Conservation (phyloP, 306 rosid species). For the Cicer cuneatum region DNA sequence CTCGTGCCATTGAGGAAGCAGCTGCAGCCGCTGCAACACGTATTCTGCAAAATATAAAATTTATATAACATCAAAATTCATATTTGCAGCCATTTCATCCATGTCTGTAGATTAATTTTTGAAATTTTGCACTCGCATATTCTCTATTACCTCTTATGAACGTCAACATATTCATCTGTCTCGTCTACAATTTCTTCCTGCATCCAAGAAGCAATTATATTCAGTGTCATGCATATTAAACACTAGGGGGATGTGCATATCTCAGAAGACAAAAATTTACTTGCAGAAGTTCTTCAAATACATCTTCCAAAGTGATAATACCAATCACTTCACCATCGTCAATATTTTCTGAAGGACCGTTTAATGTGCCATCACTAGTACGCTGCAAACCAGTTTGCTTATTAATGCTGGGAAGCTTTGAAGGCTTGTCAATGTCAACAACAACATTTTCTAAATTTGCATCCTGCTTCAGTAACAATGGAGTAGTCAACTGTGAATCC, state of each 20-base stretch:
- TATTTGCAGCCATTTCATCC: constrained; percentile 25
- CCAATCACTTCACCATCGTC: constrained; percentile 97
- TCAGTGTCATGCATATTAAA: constrained; percentile 18
- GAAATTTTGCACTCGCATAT: constrained; percentile 14
- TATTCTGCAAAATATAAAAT: constrained; percentile 62
- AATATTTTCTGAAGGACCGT: constrained; percentile 63
- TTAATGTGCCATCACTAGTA: constrained; percentile 45
- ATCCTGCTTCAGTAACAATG: constrained; percentile 67
- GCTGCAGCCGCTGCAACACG: constrained; percentile 99
- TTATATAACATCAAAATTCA: constrained; percentile 29
- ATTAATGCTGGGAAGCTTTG: constrained; percentile 49
- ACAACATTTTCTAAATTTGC: constrained; percentile 56
- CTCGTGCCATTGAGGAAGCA: constrained; percentile 94
- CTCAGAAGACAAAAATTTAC: constrained; percentile 51
- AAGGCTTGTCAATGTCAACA: constrained; percentile 73
- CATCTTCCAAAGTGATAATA: constrained; percentile 96
- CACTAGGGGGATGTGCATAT: constrained; percentile 3
- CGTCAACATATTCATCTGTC: constrained; percentile 98
- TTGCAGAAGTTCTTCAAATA: constrained; percentile 98
- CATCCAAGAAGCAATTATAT: constrained; percentile 33
- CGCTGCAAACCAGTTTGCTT: constrained; percentile 47
- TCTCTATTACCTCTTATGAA: constrained; percentile 79
- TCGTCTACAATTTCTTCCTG: constrained; percentile 99
- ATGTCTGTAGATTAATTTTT: constrained; percentile 25
- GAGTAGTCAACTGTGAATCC: constrained; percentile 67